Evolutionary conservation across 805 yeast species (phyloP).

Genomic region (Brettanomyces nanus): DNA sequence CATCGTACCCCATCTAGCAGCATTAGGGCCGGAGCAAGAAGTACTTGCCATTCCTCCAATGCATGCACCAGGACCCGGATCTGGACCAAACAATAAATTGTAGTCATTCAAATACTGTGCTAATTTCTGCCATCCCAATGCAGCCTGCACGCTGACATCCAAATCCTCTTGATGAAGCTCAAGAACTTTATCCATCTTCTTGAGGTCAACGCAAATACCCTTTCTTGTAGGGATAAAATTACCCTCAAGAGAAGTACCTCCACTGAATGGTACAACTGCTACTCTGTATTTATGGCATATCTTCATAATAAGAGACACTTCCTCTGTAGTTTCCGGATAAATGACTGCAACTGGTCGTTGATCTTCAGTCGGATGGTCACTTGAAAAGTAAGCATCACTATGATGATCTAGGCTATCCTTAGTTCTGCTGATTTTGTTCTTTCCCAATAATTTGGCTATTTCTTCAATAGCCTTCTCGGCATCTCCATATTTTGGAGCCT

Average conservation of each 20-base stretch:
- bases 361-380: conserved; percentile 25
- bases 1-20: conserved; percentile 74
- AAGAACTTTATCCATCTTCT: conserved; percentile 52
- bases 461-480: conserved; percentile 37
- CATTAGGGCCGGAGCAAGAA: conserved; percentile 75
- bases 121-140: conserved; percentile 71
- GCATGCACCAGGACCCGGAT: conserved; percentile 74
- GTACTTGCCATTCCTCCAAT: conserved; percentile 76
- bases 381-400: conserved; percentile 27
- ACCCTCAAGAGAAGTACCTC: conserved; percentile 77
- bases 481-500: conserved; percentile 49
- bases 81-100: conserved; percentile 63
- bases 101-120: conserved; percentile 41
- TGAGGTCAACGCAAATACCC: conserved; percentile 53
- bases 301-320: conserved; percentile 55
- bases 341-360: conserved; percentile 38
- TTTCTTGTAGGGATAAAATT: conserved; percentile 64
- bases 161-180: conserved; percentile 54
- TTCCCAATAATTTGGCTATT: conserved; percentile 44
- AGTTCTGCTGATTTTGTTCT: conserved; percentile 36
- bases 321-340: conserved; percentile 57
- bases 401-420: conserved; percentile 23
- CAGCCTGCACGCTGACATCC: conserved; percentile 69
- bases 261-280: conserved; percentile 70
- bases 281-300: conserved; percentile 51